Percentiles rank a stretch among this genome's conserved stretches.
phyloP scores from a whole-genome alignment of 2,329 filamentous ascomycete species.

The Talaromyces rugulosus region DNA sequence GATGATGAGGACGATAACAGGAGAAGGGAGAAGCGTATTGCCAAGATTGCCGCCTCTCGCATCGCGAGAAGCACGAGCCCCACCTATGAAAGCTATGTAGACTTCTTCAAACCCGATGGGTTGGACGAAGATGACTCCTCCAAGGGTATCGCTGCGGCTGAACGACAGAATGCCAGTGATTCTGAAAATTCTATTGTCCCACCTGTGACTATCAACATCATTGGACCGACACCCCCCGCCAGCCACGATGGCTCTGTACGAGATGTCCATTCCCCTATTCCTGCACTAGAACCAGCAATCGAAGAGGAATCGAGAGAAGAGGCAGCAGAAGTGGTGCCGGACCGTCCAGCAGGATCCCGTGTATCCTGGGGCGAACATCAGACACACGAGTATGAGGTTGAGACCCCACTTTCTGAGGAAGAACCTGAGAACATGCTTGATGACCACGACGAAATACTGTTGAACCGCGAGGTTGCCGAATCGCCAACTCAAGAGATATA shows the following conservation, averaged over 20 bases:
- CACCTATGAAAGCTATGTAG: conserved; percentile 39
- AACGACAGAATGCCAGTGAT: conserved; percentile 13
- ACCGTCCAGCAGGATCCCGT: conserved; percentile 47
- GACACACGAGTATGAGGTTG: conserved; percentile 60
- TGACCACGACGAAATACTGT: conserved; percentile 11
- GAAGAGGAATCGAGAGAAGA: conserved; percentile 26
- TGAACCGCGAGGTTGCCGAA: conserved; percentile 5
- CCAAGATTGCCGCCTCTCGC: conserved; percentile 27
- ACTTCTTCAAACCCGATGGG: conserved; percentile 40
- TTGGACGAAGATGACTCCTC: conserved; percentile 19
- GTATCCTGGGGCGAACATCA: conserved; percentile 64
- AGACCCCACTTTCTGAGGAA: conserved; percentile 49
- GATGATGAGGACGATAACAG: conserved; percentile 17
- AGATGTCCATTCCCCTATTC: conserved; percentile 25
- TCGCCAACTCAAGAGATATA: not conserved
- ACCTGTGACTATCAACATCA: conserved; percentile 53
- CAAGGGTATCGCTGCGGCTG: conserved; percentile 20
- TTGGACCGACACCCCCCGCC: conserved; percentile 55
- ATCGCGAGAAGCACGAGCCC: conserved; percentile 27
- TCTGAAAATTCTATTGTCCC: conserved; percentile 33
- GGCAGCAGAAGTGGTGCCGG: conserved; percentile 33
- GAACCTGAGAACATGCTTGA: not conserved
- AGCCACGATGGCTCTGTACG: conserved; percentile 40
- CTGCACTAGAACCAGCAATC: conserved; percentile 31
- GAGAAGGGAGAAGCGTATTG: conserved; percentile 20